phyloP scores from a whole-genome alignment of 768 basidiomycete species.

The Tulasnella sp. region DNA sequence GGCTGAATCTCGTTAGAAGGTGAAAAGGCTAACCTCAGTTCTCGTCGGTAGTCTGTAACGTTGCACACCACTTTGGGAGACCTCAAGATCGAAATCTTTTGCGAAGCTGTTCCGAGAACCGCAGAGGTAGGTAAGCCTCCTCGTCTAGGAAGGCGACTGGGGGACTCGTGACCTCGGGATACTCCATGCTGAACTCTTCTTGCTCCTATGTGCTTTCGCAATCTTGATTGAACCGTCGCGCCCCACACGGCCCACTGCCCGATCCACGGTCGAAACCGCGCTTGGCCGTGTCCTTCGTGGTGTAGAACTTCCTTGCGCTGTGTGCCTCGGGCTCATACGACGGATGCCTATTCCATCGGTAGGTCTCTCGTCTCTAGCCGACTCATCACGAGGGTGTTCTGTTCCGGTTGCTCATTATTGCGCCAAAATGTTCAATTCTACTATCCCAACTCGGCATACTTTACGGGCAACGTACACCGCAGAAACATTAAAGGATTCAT shows the following conservation, averaged over 20 bases:
- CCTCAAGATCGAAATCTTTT: slow-evolving; percentile 96
- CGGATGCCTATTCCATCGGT: slow-evolving; percentile 69
- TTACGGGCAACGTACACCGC: background rate
- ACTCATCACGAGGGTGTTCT: background rate
- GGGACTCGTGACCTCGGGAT: background rate
- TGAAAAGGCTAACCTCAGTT: background rate
- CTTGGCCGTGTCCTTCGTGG: background rate
- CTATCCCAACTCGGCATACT: background rate
- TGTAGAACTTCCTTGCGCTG: slow-evolving; percentile 87
- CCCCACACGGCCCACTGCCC: background rate
- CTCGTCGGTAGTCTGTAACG: slow-evolving; percentile 64
- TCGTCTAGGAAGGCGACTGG: background rate
- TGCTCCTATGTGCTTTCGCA: background rate
- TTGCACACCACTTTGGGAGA: slow-evolving; percentile 94
- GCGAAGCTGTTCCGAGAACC: slow-evolving; percentile 89
- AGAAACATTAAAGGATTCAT: slow-evolving; percentile 95
- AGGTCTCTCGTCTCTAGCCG: background rate
- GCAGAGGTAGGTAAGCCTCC: slow-evolving; percentile 65
- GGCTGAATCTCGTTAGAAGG: too few relatives aligned
- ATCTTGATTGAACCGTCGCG: background rate
- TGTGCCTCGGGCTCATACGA: slow-evolving; percentile 86
- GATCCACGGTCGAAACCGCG: background rate
- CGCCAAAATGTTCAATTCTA: background rate
- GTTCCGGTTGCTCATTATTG: background rate
- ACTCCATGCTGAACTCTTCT: background rate